phyloP scores from a whole-genome alignment of 176 grass and related monocot genomes.

The Tillandsia leiboldiana region DNA sequence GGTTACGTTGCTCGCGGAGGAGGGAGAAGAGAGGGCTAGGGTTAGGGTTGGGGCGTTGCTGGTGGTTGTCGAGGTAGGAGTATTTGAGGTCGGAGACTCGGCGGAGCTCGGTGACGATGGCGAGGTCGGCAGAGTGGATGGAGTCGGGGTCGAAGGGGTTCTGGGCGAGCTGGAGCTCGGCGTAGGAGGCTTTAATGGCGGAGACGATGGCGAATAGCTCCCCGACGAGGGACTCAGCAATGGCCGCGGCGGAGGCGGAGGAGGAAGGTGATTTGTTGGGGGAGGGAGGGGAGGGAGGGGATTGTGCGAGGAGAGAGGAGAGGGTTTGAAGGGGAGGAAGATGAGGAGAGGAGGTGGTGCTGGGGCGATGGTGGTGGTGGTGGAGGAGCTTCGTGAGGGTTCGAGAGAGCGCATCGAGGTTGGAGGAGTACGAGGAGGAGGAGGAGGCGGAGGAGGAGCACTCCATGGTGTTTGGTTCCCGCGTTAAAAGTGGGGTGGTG shows the following conservation, averaged over 20 bases:
- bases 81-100: conserved; percentile 57
- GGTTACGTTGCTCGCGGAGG: conserved; percentile 34
- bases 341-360: background rate
- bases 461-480: background rate
- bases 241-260: background rate
- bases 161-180: conserved; percentile 69
- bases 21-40: conserved; percentile 6
- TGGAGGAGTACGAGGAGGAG: background rate
- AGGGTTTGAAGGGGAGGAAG: background rate
- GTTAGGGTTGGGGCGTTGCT: conserved; percentile 12
- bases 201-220: conserved; percentile 60
- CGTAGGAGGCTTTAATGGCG: conserved; percentile 83
- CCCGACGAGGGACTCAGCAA: conserved; percentile 37
- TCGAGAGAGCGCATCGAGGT: background rate
- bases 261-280: background rate
- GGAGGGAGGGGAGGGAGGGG: background rate
- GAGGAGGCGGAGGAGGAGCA: background rate
- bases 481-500: background rate
- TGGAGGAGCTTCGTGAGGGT: background rate
- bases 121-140: conserved; percentile 52
- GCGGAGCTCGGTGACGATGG: conserved; percentile 55
- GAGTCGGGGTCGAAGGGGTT: conserved; percentile 49
- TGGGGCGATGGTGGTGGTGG: background rate
- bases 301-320: background rate
- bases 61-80: conserved; percentile 17